Conservation (phyloP, 1,139 yeast genomes). For the Debaryomyces sp. region DNA sequence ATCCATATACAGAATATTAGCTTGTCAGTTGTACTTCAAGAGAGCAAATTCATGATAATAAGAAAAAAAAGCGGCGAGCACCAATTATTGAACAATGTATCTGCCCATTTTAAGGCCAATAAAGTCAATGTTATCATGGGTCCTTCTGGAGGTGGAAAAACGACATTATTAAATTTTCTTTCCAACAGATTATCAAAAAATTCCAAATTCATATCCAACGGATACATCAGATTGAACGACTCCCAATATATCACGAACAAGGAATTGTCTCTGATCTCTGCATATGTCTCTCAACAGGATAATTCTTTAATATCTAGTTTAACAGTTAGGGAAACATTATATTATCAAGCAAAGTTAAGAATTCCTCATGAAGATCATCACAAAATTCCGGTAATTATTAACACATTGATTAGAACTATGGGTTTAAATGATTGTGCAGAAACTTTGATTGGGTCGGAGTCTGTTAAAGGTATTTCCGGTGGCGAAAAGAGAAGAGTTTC, state of each 20-base stretch:
- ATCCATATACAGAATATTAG: constrained; percentile 23
- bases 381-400: constrained; percentile 39
- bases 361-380: constrained; percentile 42
- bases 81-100: constrained; percentile 45
- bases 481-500: constrained; percentile 86
- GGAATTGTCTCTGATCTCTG: constrained; percentile 55
- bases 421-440: constrained; percentile 81
- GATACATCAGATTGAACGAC: constrained; percentile 28
- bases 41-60: constrained; percentile 7
- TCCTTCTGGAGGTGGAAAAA: constrained; percentile 87
- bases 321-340: constrained; percentile 77
- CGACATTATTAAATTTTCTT: constrained; percentile 67
- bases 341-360: constrained; percentile 71
- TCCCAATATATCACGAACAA: constrained; percentile 40
- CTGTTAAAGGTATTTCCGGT: constrained; percentile 79
- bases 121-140: constrained; percentile 86
- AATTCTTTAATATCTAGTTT: constrained; percentile 67
- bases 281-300: constrained; percentile 81
- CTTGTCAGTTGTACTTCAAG: constrained; percentile 20
- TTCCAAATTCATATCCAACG: constrained; percentile 24
- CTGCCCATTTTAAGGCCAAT: constrained; percentile 61
- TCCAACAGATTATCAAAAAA: constrained; percentile 60
- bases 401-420: constrained; percentile 61
- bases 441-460: constrained; percentile 71
- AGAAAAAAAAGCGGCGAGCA: constrained; percentile 11